A percentile compares a stretch with the other conserved stretches of the same genome.
Conservation (phyloP, 345 rosid genomes). For the Lagerstroemia speciosa region DNA sequence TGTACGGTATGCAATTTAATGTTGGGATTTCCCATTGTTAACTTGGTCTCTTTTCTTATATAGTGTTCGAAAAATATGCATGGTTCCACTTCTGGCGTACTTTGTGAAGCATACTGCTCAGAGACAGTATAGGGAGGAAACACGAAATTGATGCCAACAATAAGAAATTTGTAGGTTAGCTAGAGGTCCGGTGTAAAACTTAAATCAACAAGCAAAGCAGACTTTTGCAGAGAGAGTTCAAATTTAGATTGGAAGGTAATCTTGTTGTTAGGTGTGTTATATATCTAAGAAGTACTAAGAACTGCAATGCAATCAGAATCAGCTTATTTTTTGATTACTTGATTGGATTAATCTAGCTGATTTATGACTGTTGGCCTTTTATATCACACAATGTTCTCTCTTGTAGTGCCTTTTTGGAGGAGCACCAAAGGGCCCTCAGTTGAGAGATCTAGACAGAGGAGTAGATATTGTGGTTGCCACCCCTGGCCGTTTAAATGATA, state of each 20-base stretch:
- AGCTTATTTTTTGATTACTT: neutral
- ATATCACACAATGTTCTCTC: conserved; percentile 7
- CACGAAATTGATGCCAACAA: neutral
- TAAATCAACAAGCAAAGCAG: too few relatives aligned
- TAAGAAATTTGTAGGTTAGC: neutral
- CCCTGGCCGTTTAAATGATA: conserved; percentile 96
- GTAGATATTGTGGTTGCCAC: conserved; percentile 94
- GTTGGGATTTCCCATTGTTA: neutral
- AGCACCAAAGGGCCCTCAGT: conserved; percentile 94
- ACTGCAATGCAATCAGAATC: neutral
- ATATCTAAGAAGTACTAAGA: too few relatives aligned
- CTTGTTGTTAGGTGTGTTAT: neutral
- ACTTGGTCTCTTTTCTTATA: neutral
- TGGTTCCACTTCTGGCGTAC: neutral
- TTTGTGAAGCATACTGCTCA: neutral
- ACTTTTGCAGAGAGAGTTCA: neutral
- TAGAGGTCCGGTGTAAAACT: neutral
- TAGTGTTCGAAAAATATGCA: neutral
- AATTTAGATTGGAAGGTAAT: neutral
- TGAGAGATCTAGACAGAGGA: conserved; percentile 88
- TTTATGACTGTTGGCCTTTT: conserved; percentile 5
- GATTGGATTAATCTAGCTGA: neutral
- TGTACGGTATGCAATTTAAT: conserved; percentile 55
- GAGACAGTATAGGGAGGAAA: neutral
- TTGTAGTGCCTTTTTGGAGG: conserved; percentile 92